phyloP scores from a whole-genome alignment of 176 grass and related monocot species.

The Carex cristatella region DNA sequence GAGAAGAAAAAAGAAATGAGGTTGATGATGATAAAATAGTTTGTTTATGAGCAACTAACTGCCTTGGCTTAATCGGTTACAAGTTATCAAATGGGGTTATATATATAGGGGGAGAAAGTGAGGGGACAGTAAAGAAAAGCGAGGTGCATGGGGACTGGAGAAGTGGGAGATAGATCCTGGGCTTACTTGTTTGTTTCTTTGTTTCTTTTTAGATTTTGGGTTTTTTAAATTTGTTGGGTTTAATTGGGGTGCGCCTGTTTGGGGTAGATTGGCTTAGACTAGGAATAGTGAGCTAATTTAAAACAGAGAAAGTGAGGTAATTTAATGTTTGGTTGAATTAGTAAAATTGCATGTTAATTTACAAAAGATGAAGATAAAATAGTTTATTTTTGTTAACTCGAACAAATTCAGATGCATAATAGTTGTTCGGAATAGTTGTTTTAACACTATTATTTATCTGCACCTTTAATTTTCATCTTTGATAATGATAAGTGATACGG shows the following conservation, averaged over 20 bases:
- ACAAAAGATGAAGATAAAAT: too few relatives aligned
- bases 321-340: too few relatives aligned
- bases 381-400: too few relatives aligned
- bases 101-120: constrained; percentile 22
- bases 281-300: too few relatives aligned
- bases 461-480: too few relatives aligned
- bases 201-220: background rate
- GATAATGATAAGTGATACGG: too few relatives aligned
- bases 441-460: too few relatives aligned
- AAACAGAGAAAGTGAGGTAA: too few relatives aligned
- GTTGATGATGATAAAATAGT: background rate
- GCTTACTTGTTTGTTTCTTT: constrained; percentile 18
- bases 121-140: constrained; percentile 1
- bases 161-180: constrained; percentile 27
- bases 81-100: background rate
- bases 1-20: constrained; percentile 17
- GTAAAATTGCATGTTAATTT: too few relatives aligned
- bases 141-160: constrained; percentile 16
- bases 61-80: background rate
- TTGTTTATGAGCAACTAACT: background rate
- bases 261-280: background rate
- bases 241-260: background rate
- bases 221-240: background rate
- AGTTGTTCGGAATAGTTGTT: too few relatives aligned
- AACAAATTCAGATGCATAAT: too few relatives aligned